phyloP scores from a whole-genome alignment of 192 early-diverging fungal species.

The Haplosporangium gracile region DNA sequence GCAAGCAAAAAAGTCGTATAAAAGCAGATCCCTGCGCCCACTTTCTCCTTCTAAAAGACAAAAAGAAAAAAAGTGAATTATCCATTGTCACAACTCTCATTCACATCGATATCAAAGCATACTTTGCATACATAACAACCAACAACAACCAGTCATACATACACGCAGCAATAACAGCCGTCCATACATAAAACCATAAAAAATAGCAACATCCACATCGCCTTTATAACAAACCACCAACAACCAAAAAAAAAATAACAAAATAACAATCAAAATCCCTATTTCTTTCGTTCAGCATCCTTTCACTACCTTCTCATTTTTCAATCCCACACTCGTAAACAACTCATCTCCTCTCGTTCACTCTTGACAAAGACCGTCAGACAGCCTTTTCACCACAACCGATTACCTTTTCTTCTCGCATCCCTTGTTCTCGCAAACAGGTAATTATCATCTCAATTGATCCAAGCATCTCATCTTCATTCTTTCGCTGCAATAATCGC shows the following conservation, averaged over 20 bases:
- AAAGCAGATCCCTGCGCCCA: not conserved
- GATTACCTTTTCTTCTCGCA: not conserved
- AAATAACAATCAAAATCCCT: conserved; percentile 6
- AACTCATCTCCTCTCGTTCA: not conserved
- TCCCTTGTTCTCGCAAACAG: not conserved
- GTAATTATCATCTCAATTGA: not conserved
- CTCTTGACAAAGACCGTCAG: not conserved
- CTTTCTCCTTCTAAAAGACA: not conserved
- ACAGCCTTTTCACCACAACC: not conserved
- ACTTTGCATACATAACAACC: not conserved
- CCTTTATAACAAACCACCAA: not conserved
- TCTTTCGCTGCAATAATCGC: not conserved
- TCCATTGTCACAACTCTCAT: not conserved
- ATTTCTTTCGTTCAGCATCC: not conserved
- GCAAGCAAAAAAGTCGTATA: not conserved
- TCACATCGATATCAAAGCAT: not conserved
- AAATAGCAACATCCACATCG: not conserved
- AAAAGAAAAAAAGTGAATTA: not conserved
- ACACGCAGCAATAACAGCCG: no score
- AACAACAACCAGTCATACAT: not conserved
- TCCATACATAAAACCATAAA: not conserved
- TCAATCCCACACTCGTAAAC: not conserved
- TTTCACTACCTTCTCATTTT: not conserved
- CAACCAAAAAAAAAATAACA: conserved; percentile 9
- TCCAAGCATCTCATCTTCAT: not conserved